A percentile compares a stretch with the other conserved stretches of the same genome.
phyloP scores from a whole-genome alignment of 306 rosid genomes.

The Astragalus membranaceus region DNA sequence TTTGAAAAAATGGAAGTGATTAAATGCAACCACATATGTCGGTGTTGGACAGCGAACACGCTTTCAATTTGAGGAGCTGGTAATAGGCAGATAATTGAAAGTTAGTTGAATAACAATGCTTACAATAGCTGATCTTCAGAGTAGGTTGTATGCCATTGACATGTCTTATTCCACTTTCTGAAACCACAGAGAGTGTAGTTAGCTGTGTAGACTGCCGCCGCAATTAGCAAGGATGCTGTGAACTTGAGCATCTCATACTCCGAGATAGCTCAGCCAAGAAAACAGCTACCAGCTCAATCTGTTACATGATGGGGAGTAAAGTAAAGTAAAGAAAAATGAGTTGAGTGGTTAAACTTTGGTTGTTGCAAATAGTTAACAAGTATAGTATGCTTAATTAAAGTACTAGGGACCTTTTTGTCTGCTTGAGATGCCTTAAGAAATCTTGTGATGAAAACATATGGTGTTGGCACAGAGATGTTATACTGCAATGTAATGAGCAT shows the following conservation, averaged over 20 bases:
- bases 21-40: too few species aligned
- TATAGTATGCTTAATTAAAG: not conserved
- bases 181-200: slow-evolving; percentile 55
- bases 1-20: too few species aligned
- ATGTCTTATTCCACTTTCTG: slow-evolving; percentile 73
- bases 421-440: slow-evolving; percentile 94
- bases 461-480: slow-evolving; percentile 88
- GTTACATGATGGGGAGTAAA: slow-evolving; percentile 12
- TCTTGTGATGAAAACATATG: slow-evolving; percentile 70
- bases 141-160: slow-evolving; percentile 81
- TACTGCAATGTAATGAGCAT: slow-evolving; percentile 73
- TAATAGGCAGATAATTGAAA: not conserved
- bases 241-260: slow-evolving; percentile 83
- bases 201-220: slow-evolving; percentile 74
- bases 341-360: not conserved
- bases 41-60: too few species aligned
- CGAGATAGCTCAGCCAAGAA: slow-evolving; percentile 86
- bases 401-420: slow-evolving; percentile 55
- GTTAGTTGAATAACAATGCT: slow-evolving; percentile 17
- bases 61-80: too few species aligned
- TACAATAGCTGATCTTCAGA: slow-evolving; percentile 71
- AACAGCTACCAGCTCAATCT: slow-evolving; percentile 73
- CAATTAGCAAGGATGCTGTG: slow-evolving; percentile 75
- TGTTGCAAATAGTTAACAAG: not conserved
- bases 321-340: too few species aligned